A percentile compares a stretch with the other conserved stretches of the same genome.
phyloP scores from a whole-genome alignment of 495 filamentous ascomycete genomes.

The Neurospora sp. region DNA sequence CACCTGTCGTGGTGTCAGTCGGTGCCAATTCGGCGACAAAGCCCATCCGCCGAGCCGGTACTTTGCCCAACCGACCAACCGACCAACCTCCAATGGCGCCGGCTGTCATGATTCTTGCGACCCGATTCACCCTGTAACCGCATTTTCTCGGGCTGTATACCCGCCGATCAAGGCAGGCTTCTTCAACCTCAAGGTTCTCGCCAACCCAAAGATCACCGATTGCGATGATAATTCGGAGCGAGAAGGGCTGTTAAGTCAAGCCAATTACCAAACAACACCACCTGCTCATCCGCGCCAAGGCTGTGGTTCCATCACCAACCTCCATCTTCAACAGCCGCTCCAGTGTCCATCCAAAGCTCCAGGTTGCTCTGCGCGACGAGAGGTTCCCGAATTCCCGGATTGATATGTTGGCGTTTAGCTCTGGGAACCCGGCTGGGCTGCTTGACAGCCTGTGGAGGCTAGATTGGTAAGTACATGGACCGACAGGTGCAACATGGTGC shows the following conservation, averaged over 20 bases:
- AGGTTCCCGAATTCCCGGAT: not conserved
- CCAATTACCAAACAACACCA: not conserved
- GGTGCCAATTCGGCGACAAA: not conserved
- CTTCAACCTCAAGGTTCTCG: not conserved
- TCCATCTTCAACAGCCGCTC: not conserved
- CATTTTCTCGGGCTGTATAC: not conserved
- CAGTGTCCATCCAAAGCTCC: not conserved
- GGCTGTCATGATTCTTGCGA: not conserved
- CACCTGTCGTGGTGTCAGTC: not conserved
- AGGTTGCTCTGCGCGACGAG: not conserved
- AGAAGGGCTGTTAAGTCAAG: constrained; percentile 1
- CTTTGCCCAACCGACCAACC: not conserved
- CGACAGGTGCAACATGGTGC: not conserved
- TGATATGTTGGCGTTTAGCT: not conserved
- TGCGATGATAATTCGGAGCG: not conserved
- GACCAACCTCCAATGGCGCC: not conserved
- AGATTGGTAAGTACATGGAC: not conserved
- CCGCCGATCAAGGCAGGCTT: not conserved
- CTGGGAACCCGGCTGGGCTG: not conserved
- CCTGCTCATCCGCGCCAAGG: not conserved
- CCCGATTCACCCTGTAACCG: not conserved
- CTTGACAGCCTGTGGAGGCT: not conserved
- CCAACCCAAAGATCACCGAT: not conserved
- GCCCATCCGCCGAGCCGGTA: not conserved
- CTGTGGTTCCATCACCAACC: constrained; percentile 2